These are phyloP conservation scores for Capronia americana DNA, from an alignment of 2,329 filamentous ascomycete species.

Conservation along the genomic window DNA sequence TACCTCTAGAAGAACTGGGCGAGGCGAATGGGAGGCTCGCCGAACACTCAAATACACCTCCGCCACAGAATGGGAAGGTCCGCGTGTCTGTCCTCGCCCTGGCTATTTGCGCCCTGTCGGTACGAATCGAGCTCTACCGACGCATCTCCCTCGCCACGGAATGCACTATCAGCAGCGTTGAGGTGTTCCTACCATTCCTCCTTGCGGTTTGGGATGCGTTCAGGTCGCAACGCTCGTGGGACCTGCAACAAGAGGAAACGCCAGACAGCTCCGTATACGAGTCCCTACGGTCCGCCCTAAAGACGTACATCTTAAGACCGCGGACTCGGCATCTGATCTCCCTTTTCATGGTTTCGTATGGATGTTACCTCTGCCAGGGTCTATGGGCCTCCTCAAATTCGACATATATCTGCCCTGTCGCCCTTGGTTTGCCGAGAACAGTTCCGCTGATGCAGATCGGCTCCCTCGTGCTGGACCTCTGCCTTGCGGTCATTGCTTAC, in stretches of 20 bases:
- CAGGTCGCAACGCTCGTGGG: slow-evolving; percentile 43
- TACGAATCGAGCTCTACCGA: slow-evolving; percentile 51
- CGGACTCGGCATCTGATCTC: slow-evolving; percentile 49
- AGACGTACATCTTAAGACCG: slow-evolving; percentile 42
- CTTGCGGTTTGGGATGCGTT: slow-evolving; percentile 52
- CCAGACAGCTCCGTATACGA: slow-evolving; percentile 33
- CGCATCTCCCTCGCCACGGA: slow-evolving; percentile 51
- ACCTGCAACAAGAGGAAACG: slow-evolving; percentile 34
- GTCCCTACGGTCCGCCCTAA: slow-evolving; percentile 36
- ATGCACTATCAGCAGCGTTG: slow-evolving; percentile 46
- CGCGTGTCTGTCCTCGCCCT: slow-evolving; percentile 33
- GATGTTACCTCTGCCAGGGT: slow-evolving; percentile 47
- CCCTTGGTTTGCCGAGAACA: slow-evolving; percentile 44
- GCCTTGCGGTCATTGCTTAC: slow-evolving; percentile 46
- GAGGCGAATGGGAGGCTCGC: slow-evolving; percentile 20
- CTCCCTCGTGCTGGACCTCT: slow-evolving; percentile 50
- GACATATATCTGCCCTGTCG: slow-evolving; percentile 58
- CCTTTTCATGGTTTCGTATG: slow-evolving; percentile 47
- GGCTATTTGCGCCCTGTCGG: slow-evolving; percentile 40
- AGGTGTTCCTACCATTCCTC: slow-evolving; percentile 48
- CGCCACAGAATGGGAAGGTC: slow-evolving; percentile 27
- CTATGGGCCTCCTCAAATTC: slow-evolving; percentile 49
- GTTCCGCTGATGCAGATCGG: slow-evolving; percentile 49
- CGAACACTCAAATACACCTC: slow-evolving; percentile 8
- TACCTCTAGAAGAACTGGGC: slow-evolving; percentile 31